Conservation (phyloP, 163 green algal genomes). For the Scenedesmus sp. region DNA sequence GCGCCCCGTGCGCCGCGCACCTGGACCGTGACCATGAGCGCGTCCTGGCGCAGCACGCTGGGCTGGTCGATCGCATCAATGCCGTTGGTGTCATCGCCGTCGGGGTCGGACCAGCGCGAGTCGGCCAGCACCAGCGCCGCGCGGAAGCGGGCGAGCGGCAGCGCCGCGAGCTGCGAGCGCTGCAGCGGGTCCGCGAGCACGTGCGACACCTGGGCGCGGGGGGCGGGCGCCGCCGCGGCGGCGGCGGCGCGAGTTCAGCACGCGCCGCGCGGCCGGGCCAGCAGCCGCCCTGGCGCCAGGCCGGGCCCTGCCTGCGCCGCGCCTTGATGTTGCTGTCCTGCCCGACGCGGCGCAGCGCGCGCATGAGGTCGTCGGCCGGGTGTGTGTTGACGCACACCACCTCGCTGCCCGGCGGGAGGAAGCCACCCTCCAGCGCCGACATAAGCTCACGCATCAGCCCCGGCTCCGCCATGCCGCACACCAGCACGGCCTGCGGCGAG, state of each 20-base stretch:
- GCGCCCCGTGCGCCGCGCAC: neutral
- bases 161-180: conserved; percentile 27
- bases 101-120: conserved; percentile 35
- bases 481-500: conserved; percentile 30
- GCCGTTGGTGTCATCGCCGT: conserved; percentile 42
- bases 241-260: neutral
- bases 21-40: conserved; percentile 53
- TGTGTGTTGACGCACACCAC: conserved; percentile 52
- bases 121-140: conserved; percentile 36
- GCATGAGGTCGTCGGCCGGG: conserved; percentile 7
- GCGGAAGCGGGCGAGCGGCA: conserved; percentile 19
- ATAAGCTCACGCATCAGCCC: conserved; percentile 38
- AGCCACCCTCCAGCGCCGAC: conserved; percentile 8
- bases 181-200: conserved; percentile 44
- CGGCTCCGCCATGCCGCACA: conserved; percentile 44
- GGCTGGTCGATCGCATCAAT: conserved; percentile 39
- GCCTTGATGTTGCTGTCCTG: conserved; percentile 20
- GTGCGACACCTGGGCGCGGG: conserved; percentile 44
- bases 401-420: conserved; percentile 43
- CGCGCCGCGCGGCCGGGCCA: neutral
- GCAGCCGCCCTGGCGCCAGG: neutral
- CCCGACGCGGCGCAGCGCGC: neutral
- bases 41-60: conserved; percentile 52
- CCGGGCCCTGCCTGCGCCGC: neutral
- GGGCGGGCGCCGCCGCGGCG: too few relatives aligned